Evolutionary conservation across 108 stramenopile genomes (phyloP), one percentile per base, ranked within the genome.

Genomic region (Cylindrotheca fusiformis): DNA sequence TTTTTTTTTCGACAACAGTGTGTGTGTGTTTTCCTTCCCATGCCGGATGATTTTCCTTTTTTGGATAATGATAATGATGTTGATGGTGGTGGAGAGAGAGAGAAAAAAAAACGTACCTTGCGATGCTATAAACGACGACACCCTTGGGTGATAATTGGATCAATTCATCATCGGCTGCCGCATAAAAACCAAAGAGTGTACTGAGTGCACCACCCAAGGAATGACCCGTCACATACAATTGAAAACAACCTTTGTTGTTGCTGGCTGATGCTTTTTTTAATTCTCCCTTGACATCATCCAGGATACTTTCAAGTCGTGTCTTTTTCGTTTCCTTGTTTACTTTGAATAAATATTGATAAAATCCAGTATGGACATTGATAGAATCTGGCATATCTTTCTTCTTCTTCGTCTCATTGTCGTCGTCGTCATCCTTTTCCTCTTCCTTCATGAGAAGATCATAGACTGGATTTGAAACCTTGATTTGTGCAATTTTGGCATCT

Each of bases 201-300:
- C 80, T 77, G 3, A 93, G 45, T 2, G 91, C 91, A 1, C 88
- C 91, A 19, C 91, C 91, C 2, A 89, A 59, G 12, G 79, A 79
- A 55, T 93, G 91, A 1, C 91, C 91, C 2, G 85, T 85, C 19
- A 78, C 60, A 60, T 86, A 84, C 26, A 92, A 52, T 33, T 61
- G 59, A 65, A 68, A 86, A n/a, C n/a, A n/a, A 14, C 77, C 72
- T 4, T 61, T 58, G 45, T 84, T 63, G n/a, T n/a, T n/a, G n/a
- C n/a, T n/a, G n/a, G n/a, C n/a, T n/a, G n/a, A n/a, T n/a, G n/a
- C n/a, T 30, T 82, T 54, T 44, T 72, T 47, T 20, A 78, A 59
- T 26, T 78, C 55, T 27, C 49, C 10, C 58, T 77, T 70, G 29
- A 84, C 73, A 30, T 81, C 71, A 0, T 62, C 51, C 62, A 85